Conservation (phyloP, 2,329 filamentous ascomycete species). For the Metarhizium guizhouense region DNA sequence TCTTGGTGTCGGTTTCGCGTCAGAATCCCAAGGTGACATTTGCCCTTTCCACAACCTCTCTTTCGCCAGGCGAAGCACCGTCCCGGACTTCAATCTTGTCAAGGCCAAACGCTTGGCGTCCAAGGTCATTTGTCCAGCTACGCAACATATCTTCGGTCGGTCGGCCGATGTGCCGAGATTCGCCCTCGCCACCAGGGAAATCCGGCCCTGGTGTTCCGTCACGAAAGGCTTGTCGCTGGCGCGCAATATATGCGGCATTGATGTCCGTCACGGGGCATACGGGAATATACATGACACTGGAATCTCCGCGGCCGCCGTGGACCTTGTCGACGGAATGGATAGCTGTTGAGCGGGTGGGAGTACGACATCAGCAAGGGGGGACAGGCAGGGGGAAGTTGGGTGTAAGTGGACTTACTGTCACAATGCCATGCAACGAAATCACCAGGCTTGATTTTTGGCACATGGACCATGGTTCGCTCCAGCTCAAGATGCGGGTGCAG, state of each 20-base stretch:
- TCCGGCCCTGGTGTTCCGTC: constrained; percentile 59
- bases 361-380: background rate
- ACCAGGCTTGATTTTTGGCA: constrained; percentile 60
- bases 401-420: constrained; percentile 40
- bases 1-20: background rate
- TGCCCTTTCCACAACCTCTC: constrained; percentile 27
- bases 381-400: background rate
- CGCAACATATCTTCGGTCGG: constrained; percentile 31
- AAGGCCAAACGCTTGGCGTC: constrained; percentile 36
- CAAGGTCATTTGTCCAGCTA: constrained; percentile 21
- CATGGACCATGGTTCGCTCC: constrained; percentile 56
- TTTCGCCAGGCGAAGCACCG: constrained; percentile 24
- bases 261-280: constrained; percentile 69
- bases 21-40: constrained; percentile 37
- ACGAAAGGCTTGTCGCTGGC: constrained; percentile 64
- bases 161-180: constrained; percentile 43
- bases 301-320: constrained; percentile 64
- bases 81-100: constrained; percentile 23
- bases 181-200: constrained; percentile 64
- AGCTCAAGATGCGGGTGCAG: constrained; percentile 67
- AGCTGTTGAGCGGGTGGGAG: constrained; percentile 17
- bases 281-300: constrained; percentile 83
- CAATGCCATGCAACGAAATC: constrained; percentile 84
- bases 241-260: constrained; percentile 62
- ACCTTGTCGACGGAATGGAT: constrained; percentile 79